These are phyloP conservation scores for Hirschfeldia incana DNA, from an alignment of 345 rosid genomes.

Conservation along the genomic window DNA sequence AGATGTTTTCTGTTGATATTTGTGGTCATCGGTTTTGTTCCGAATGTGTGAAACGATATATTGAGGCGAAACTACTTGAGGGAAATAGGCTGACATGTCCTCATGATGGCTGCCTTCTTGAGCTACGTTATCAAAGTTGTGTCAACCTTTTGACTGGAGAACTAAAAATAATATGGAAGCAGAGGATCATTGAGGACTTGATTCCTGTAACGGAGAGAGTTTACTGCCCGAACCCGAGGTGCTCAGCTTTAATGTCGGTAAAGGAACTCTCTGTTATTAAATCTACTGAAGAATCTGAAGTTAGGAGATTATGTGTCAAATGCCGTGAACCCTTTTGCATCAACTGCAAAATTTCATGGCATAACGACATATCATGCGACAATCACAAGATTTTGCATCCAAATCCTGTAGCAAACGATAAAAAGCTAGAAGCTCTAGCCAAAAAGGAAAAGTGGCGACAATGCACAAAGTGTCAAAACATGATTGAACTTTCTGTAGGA, in stretches of 20 bases:
- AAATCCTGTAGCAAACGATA: background rate
- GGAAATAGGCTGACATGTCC: slow-evolving; percentile 60
- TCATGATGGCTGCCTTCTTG: slow-evolving; percentile 54
- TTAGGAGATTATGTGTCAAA: slow-evolving; percentile 23
- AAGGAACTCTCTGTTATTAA: slow-evolving; percentile 19
- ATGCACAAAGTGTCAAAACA: background rate
- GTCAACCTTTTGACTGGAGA: slow-evolving; percentile 54
- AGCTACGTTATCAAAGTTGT: slow-evolving; percentile 47
- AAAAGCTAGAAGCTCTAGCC: background rate
- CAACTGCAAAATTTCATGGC: background rate
- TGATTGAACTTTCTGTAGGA: background rate
- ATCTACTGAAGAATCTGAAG: slow-evolving; percentile 35
- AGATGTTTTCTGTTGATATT: background rate
- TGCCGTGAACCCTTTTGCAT: slow-evolving; percentile 11
- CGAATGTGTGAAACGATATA: background rate
- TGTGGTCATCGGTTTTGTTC: background rate
- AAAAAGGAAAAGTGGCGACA: background rate
- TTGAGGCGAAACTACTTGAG: slow-evolving; percentile 8
- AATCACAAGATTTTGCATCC: background rate
- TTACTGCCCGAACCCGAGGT: slow-evolving; percentile 7
- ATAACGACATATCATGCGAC: background rate
- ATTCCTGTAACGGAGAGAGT: slow-evolving; percentile 46
- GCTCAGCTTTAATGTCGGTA: slow-evolving; percentile 15
- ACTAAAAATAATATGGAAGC: slow-evolving; percentile 44
- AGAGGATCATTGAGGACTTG: slow-evolving; percentile 55